These are phyloP conservation scores for Fusarium armeniacum DNA, from an alignment of 2,329 filamentous ascomycete species.

Conservation along the genomic window DNA sequence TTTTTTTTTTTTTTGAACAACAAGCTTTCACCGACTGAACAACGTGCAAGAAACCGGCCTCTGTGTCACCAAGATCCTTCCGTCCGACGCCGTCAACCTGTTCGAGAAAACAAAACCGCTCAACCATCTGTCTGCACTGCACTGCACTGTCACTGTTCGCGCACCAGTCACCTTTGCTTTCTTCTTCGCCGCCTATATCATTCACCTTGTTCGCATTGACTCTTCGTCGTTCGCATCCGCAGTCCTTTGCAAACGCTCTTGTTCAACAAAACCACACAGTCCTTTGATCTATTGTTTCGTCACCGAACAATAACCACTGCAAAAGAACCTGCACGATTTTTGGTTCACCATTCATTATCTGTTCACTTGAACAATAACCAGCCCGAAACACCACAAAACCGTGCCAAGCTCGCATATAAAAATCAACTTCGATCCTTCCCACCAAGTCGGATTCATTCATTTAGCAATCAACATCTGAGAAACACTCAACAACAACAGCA, in stretches of 20 bases:
- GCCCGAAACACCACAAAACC: conserved; percentile 16
- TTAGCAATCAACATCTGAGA: conserved; percentile 20
- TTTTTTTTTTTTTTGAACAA: conserved; percentile 12
- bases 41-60: conserved; percentile 28
- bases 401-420: conserved; percentile 37
- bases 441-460: conserved; percentile 27
- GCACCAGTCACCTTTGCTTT: conserved; percentile 26
- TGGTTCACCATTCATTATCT: conserved; percentile 34
- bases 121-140: conserved; percentile 33
- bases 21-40: conserved; percentile 31
- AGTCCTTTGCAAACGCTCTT: conserved; percentile 34
- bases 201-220: conserved; percentile 31
- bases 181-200: conserved; percentile 9
- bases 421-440: conserved; percentile 32
- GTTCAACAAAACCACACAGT: conserved; percentile 39
- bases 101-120: conserved; percentile 44
- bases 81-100: conserved; percentile 37
- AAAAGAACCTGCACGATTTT: conserved; percentile 29
- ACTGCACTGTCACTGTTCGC: conserved; percentile 30
- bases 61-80: conserved; percentile 36
- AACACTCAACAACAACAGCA: conserved; percentile 26
- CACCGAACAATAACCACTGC: conserved; percentile 30
- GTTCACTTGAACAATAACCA: conserved; percentile 41
- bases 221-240: conserved; percentile 30
- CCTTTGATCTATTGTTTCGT: conserved; percentile 37